Base-by-base conservation (phyloP, 2,329 filamentous ascomycete genomes). In the Cladophialophora yegresii region DNA sequence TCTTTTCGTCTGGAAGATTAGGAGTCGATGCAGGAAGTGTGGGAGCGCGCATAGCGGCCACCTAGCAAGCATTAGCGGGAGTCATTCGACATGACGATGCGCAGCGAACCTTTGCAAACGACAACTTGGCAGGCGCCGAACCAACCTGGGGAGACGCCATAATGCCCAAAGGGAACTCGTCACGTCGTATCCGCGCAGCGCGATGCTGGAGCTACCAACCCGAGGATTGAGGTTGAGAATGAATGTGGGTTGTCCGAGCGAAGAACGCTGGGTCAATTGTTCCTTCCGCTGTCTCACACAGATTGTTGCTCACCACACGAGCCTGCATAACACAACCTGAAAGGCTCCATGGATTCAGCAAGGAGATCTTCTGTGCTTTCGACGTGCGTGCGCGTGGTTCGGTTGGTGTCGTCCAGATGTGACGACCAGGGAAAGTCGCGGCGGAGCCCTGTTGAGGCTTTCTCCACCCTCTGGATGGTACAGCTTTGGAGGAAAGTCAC, bases 81-180 rank as follows among this genome's bases (percentile, higher is more conserved):
- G n/a, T 63, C 61, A 58, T 20, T 9, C 13, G 54, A 30, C 43
- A 54, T 45, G 28, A 61, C 4, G n/a, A 8, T n/a, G 16, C 36
- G 16, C 28, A 33, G 72, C 81, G 64, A 80, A 91, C 89, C 84
- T 90, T 92, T 77, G 89, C 89, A 81, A 92, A 92, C 50, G 89
- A 91, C 71, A 88, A 84, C 77, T 85, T 87, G 59, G 79, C 78
- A 61, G 79, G 68, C 62, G 64, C 57, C 47, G 70, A 60, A 33
- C 63, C 67, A 65, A 75, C 71, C 40, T 67, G 67, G 66, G 69
- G 50, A 59, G 69, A 70, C 61, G 71, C 71, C 71, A 72, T 72
- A 43, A 51, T 68, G 57, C 49, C 62, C 55, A 71, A 72, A 72
- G 62, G 66, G 69, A 66, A 70, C 67, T 68, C 68, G 68, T 70